Evolutionary conservation across 306 rosid genomes (phyloP), one percentile per base, ranked within the genome.

Genomic region (Begonia fuchsioides): DNA sequence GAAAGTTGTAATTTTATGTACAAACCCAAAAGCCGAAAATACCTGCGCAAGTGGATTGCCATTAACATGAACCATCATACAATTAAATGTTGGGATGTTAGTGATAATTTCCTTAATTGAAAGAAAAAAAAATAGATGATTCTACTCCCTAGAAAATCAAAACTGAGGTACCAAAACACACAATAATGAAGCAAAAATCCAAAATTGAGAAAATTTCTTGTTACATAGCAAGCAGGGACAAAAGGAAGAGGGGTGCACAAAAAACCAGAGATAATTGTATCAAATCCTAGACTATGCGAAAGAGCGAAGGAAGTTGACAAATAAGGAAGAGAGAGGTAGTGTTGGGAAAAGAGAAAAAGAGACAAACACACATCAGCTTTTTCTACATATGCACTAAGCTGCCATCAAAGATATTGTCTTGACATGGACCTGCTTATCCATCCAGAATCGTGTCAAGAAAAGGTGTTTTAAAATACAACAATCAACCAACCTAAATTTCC

Each of bases 311-410:
- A 82, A 72, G 68, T 68, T 65, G 72, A 68, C 77, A 77, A 79
- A 66, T 64, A 73, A 74, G 96, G 93, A 85, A 79, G 92, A 84
- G 68, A 77, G 93, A 82, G 98, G 79, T 62, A 75, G 81, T 69
- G 77, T 71, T 85, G 85, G 77, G 96, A 80, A 67, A 82, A 82
- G 96, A 94, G 85, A 93, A 86, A 85, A 92, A 74, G 86, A 92
- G 84, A 92, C 96, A 80, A 92, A 92, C 99, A 92, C 96, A 73
- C 99, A 90, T 71, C 82, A 68, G 96, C 96, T 77, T 81, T 82
- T 85, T 92, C 99, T 77, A 94, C 94, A 59, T 67, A 92, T 72
- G 99, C 96, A 82, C 82, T 92, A 92, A 82, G 96, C 99, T 86
- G 93, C 99, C 99, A 80, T 82, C 83, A 78, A 82, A 77, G 83